Base-by-base conservation (phyloP, 177 flowering plant species). In the Tripterygium wilfordii region DNA sequence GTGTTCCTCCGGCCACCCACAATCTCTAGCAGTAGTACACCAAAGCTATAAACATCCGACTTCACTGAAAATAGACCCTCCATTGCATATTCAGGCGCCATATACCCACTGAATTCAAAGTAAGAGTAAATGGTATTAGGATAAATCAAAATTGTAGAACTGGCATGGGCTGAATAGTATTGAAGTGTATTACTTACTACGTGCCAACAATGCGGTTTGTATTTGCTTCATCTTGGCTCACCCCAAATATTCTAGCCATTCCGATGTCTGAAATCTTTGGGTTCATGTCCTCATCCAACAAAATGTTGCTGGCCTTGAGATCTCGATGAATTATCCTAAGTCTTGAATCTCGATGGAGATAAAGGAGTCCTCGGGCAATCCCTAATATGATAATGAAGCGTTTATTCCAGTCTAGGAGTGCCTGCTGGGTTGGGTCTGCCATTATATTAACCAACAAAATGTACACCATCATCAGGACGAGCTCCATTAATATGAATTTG, bases 1-100 rank as follows among this genome's bases (percentile, higher is more conserved):
- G 57, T 64, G 54, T 71, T 71, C 57, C 57, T 64, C n/a, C 55
- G 32, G 33, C 76, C 76, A 25, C 67, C 54, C 1, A 67, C 47
- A 22, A 71, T 54, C 51, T 71, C 76, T 17, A 71, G 45, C 15
- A 71, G 41, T 29, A 71, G 14, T 5, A 71, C 70, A 7, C 76
- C 76, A 50, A 71, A 71, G 44, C 76, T 71, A 33, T 67, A 71
- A 15, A 71, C 76, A 49, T 71, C 76, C 28, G 76, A 71, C 27
- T 71, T 71, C 1, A 67, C 63, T 0, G 76, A 71, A 56, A 71
- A 67, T 4, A 71, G 54, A 26, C 76, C 76, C 54, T 68, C 76
- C 76, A 71, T 71, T 42, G 76, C 76, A 43, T 71, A 71, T 58
- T 71, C 76, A 5, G 76, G 76, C 15, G 76, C 52, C 76, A 71